Percentiles rank a stretch among this genome's conserved stretches.
Conservation (phyloP, 305 asterid species). For the Fraxinus ornus region DNA sequence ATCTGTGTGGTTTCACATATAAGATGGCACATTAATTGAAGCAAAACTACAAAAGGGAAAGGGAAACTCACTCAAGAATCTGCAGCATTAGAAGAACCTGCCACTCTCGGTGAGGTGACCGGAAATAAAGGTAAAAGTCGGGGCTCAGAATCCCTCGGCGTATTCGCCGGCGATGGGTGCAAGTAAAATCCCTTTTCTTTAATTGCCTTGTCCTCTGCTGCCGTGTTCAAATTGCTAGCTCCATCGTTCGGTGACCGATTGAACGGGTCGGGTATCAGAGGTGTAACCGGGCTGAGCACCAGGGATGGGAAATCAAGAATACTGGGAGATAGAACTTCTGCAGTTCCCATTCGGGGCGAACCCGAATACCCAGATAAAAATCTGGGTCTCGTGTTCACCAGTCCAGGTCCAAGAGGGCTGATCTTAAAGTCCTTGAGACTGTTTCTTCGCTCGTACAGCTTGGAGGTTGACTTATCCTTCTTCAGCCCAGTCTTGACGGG, state of each 20-base stretch:
- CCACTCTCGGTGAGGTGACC: slow-evolving; percentile 52
- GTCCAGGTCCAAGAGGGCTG: slow-evolving; percentile 49
- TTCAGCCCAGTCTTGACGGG: slow-evolving; percentile 45
- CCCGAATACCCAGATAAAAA: slow-evolving; percentile 28
- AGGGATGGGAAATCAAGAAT: slow-evolving; percentile 61
- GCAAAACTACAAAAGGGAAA: slow-evolving; percentile 24
- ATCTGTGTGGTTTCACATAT: slow-evolving; percentile 34
- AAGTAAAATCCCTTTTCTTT: slow-evolving; percentile 53
- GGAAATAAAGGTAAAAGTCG: slow-evolving; percentile 63
- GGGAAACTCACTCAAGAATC: slow-evolving; percentile 38
- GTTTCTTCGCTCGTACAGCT: slow-evolving; percentile 62
- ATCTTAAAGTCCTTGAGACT: slow-evolving; percentile 55
- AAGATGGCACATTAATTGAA: slow-evolving; percentile 26
- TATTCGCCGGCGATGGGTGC: slow-evolving; percentile 60
- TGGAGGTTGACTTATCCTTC: slow-evolving; percentile 44
- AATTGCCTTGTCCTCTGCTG: slow-evolving; percentile 61
- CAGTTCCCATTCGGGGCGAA: slow-evolving; percentile 45
- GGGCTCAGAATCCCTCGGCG: slow-evolving; percentile 65
- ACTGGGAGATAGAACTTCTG: slow-evolving; percentile 57
- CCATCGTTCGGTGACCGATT: slow-evolving; percentile 27
- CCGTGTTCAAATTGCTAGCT: slow-evolving; percentile 26
- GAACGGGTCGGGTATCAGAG: slow-evolving; percentile 60
- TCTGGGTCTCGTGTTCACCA: slow-evolving; percentile 32
- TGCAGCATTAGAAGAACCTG: slow-evolving; percentile 34
- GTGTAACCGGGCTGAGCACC: slow-evolving; percentile 66